phyloP scores from a whole-genome alignment of 768 basidiomycete species.

The Pisolithus sp. region DNA sequence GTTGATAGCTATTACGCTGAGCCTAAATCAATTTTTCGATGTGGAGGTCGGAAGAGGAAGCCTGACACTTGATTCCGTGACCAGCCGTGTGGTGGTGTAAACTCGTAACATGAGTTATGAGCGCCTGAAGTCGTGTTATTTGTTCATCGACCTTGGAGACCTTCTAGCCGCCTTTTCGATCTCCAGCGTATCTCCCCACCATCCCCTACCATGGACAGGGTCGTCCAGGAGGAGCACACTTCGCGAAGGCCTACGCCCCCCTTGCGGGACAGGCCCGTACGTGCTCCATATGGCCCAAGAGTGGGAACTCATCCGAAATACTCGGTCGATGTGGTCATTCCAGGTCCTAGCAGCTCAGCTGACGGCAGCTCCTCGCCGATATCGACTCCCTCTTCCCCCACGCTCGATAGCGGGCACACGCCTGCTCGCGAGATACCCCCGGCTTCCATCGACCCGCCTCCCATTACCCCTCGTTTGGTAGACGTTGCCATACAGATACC shows the following conservation, averaged over 20 bases:
- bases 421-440: conserved; percentile 1
- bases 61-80: too few relatives aligned
- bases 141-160: not conserved
- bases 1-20: too few relatives aligned
- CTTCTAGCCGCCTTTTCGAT: not conserved
- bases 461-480: not conserved
- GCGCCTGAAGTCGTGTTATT: not conserved
- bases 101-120: not conserved
- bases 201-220: conserved; percentile 9
- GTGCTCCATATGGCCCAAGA: conserved; percentile 18
- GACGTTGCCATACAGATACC: conserved; percentile 14
- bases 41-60: too few relatives aligned
- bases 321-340: conserved; percentile 9
- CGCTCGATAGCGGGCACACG: not conserved
- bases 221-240: conserved; percentile 8
- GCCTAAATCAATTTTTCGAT: too few relatives aligned
- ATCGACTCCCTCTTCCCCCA: not conserved
- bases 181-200: not conserved
- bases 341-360: conserved; percentile 1
- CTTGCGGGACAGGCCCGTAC: conserved; percentile 17
- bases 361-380: conserved; percentile 6
- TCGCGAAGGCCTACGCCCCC: conserved; percentile 7
- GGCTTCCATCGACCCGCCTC: not conserved
- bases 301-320: conserved; percentile 12
- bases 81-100: too few relatives aligned